Base-by-base conservation (phyloP, 768 basidiomycete genomes). In the Sistotremastrum niveocremeum region DNA sequence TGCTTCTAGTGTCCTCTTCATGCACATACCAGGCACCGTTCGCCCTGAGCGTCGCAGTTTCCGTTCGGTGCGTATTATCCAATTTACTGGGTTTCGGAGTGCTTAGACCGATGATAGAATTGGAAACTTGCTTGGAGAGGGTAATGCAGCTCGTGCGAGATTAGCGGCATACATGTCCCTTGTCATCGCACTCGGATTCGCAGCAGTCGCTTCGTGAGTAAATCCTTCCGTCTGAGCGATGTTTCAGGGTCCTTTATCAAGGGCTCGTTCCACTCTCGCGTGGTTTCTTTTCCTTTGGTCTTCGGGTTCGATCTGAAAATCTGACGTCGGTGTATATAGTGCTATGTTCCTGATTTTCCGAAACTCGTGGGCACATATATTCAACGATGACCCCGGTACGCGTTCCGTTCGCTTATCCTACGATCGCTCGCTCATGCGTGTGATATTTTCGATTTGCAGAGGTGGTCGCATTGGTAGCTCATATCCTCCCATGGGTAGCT, bases 111-210 rank as follows among this genome's bases (percentile, higher is more conserved):
- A 46, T 36, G 8, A 38, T 46, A 87, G 87, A 6, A 81, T 91
- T 32, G 91, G 91, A 8, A 95, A 95, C 56, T 68, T 94, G 2
- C 71, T 95, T 2, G 91, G 93, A 4, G 84, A 90, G 51, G 68
- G 74, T 35, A 80, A 87, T 34, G 76, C 80, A 0, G 68, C 68
- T 46, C 79, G 87, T 41, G 90, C 93, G 0, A 71, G 69, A 9
- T 66, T 84, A 34, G 74, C 84, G 0, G 74, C 83, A 2, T 69
- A 69, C 39, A 72, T 80, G 0, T 64, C 84, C 2, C 62, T 97
- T 31, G 48, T 80, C 11, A 67, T 93, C 63, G 77, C 79, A 0
- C 55, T 89, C 8, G 60, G 63, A 4, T 65, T 88, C n/a, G 76
- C 81, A 9, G 62, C 66, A n/a, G 52, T 85, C 37, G 20, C 20